These are phyloP conservation scores for Paraphoma sp. DNA, from an alignment of 2,329 filamentous ascomycete genomes.

Conservation along the genomic window DNA sequence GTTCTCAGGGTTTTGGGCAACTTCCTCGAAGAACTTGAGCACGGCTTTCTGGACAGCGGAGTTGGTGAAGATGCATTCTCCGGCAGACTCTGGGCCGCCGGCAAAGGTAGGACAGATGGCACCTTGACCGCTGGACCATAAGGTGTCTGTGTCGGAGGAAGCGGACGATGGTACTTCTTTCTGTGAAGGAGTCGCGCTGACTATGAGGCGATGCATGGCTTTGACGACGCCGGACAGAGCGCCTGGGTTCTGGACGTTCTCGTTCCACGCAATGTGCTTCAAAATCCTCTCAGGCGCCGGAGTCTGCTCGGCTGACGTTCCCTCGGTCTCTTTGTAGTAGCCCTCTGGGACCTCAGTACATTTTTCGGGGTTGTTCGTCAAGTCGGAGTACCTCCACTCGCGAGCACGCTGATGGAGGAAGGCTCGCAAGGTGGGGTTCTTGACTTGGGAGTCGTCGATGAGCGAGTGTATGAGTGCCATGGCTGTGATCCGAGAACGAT, in stretches of 20 bases:
- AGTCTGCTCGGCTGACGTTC: neutral
- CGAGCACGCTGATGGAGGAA: slow-evolving; percentile 43
- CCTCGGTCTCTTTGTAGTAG: slow-evolving; percentile 9
- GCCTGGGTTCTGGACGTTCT: slow-evolving; percentile 3
- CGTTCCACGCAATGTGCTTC: slow-evolving; percentile 23
- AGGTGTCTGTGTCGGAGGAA: neutral
- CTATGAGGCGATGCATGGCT: slow-evolving; percentile 11
- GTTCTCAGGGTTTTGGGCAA: slow-evolving; percentile 55
- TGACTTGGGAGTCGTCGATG: slow-evolving; percentile 28
- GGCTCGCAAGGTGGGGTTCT: slow-evolving; percentile 25
- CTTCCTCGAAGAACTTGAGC: slow-evolving; percentile 67
- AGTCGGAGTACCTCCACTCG: slow-evolving; percentile 37
- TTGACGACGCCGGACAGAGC: slow-evolving; percentile 8
- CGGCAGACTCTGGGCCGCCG: slow-evolving; percentile 65
- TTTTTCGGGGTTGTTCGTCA: slow-evolving; percentile 19
- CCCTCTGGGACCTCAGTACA: slow-evolving; percentile 32
- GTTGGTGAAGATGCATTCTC: slow-evolving; percentile 65
- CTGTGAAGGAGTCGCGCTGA: neutral
- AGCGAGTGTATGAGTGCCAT: slow-evolving; percentile 39
- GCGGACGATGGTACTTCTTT: no score
- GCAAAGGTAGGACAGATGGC: slow-evolving; percentile 63
- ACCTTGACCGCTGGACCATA: slow-evolving; percentile 14
- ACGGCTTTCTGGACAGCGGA: slow-evolving; percentile 61
- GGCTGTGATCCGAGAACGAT: slow-evolving; percentile 33
- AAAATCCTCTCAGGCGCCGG: neutral